phyloP scores from a whole-genome alignment of 1,284 basidiomycete genomes.

The Phlebopus sp. region DNA sequence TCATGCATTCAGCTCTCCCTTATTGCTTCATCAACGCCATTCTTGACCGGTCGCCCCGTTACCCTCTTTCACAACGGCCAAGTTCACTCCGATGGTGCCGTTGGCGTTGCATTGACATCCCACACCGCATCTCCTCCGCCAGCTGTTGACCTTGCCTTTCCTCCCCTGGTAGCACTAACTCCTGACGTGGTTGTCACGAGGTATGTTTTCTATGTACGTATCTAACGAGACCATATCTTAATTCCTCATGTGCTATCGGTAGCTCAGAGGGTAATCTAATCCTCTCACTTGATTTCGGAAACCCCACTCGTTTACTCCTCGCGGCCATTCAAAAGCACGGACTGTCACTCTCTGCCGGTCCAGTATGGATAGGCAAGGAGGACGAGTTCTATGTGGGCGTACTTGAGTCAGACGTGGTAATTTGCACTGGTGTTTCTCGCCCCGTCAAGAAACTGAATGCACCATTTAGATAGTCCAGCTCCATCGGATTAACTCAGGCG shows the following conservation, averaged over 20 bases:
- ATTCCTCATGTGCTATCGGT: background rate
- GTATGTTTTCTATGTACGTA: slow-evolving; percentile 32
- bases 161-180: slow-evolving; percentile 54
- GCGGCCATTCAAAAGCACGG: slow-evolving; percentile 48
- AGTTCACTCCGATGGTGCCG: slow-evolving; percentile 65
- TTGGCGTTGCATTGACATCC: slow-evolving; percentile 62
- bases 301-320: slow-evolving; percentile 72
- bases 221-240: slow-evolving; percentile 2
- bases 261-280: slow-evolving; percentile 83
- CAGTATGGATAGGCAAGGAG: slow-evolving; percentile 44
- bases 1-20: slow-evolving; percentile 56
- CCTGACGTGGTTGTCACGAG: slow-evolving; percentile 53
- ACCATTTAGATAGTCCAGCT: slow-evolving; percentile 41
- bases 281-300: slow-evolving; percentile 56
- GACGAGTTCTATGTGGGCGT: slow-evolving; percentile 67
- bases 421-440: background rate
- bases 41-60: slow-evolving; percentile 77
- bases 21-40: slow-evolving; percentile 78
- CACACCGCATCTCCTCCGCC: slow-evolving; percentile 22
- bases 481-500: slow-evolving; percentile 70
- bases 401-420: slow-evolving; percentile 30
- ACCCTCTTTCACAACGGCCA: slow-evolving; percentile 67
- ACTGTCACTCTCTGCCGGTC: slow-evolving; percentile 29
- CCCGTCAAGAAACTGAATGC: background rate
- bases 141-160: slow-evolving; percentile 42